Evolutionary conservation across 2,329 filamentous ascomycete genomes (phyloP).

Genomic region (Cladosporium sp.): DNA sequence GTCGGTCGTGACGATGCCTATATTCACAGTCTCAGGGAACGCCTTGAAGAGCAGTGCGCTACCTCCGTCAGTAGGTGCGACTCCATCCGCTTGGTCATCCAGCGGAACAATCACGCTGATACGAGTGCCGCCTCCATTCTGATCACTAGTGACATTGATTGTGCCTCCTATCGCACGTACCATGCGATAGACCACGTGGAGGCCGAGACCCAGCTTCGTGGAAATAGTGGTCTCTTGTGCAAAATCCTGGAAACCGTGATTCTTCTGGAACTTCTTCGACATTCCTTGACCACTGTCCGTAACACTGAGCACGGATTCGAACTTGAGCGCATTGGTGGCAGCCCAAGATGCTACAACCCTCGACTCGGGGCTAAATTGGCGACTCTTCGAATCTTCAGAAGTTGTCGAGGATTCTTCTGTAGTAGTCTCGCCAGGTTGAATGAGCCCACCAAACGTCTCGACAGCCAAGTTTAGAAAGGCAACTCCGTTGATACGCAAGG

Average conservation of each 20-base stretch:
- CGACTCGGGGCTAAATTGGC: neutral
- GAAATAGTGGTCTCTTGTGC: slow-evolving; percentile 59
- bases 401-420: neutral
- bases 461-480: neutral
- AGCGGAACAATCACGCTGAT: neutral
- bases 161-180: slow-evolving; percentile 57
- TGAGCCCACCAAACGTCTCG: neutral
- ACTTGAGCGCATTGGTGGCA: neutral
- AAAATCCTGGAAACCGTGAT: slow-evolving; percentile 62
- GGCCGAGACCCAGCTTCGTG: slow-evolving; percentile 60
- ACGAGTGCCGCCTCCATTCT: neutral
- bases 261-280: slow-evolving; percentile 57
- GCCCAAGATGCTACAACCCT: neutral
- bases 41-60: neutral
- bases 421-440: neutral
- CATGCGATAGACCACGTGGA: slow-evolving; percentile 60
- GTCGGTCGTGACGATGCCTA: neutral
- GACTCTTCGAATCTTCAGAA: neutral
- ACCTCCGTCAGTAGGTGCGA: neutral
- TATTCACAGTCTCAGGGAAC: neutral
- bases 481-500: neutral
- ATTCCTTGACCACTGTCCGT: slow-evolving; percentile 65
- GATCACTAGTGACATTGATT: slow-evolving; percentile 37
- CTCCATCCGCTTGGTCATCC: neutral
- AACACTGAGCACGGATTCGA: slow-evolving; percentile 34